phyloP scores from a whole-genome alignment of 352 stramenopile genomes.

The Nothophytophthora sp. region DNA sequence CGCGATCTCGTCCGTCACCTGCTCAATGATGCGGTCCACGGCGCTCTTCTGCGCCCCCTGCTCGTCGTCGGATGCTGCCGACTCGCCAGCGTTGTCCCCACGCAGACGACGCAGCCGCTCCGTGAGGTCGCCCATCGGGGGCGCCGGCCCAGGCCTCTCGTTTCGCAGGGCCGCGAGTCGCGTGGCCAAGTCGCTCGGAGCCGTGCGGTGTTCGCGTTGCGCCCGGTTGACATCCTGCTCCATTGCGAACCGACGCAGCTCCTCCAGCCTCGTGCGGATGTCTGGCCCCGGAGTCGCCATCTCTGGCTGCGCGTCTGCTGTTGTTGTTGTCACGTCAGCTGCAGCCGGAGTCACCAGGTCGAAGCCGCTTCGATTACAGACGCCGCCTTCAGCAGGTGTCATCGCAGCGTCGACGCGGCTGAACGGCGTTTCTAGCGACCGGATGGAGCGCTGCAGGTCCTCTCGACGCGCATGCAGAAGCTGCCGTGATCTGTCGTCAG shows the following conservation, averaged over 20 bases:
- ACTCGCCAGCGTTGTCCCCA: constrained; percentile 1
- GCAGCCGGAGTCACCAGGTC: background rate
- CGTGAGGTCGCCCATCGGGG: constrained; percentile 25
- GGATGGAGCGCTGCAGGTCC: constrained; percentile 39
- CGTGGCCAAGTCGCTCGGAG: constrained; percentile 24
- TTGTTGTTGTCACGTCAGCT: background rate
- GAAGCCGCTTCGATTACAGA: background rate
- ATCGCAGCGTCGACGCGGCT: background rate
- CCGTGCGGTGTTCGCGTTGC: constrained; percentile 7
- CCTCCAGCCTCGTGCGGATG: constrained; percentile 38
- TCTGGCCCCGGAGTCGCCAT: constrained; percentile 12
- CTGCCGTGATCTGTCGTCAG: constrained; percentile 38
- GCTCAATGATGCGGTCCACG: constrained; percentile 54
- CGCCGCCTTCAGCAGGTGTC: background rate
- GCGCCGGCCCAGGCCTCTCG: constrained; percentile 23
- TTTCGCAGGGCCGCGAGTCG: constrained; percentile 57
- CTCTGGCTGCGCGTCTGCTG: background rate
- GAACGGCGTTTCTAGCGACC: constrained; percentile 7
- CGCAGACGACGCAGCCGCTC: constrained; percentile 46
- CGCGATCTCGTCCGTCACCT: constrained; percentile 60
- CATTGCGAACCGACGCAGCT: constrained; percentile 41
- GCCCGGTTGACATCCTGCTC: constrained; percentile 11
- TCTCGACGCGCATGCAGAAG: constrained; percentile 28
- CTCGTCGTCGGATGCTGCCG: background rate
- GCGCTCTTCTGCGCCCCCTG: constrained; percentile 13